Base-by-base conservation (phyloP, 1,284 basidiomycete genomes). In the Boletus subluridellus region DNA sequence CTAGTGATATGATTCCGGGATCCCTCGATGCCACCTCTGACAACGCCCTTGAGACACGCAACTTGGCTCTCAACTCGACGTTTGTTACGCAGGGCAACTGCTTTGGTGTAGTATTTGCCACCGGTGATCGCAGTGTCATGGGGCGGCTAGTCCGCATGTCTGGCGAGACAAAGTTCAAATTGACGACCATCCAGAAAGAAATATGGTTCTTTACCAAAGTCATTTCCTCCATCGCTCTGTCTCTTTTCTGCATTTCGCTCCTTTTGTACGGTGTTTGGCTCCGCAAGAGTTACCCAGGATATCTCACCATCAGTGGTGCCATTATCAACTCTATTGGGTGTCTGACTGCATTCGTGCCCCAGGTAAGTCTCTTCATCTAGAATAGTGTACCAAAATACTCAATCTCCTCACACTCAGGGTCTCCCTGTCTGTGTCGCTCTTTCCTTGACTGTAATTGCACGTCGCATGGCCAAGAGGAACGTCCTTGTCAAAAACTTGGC, bases 101-200 rank as follows among this genome's bases (percentile, higher is more conserved):
- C 53, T 73, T 73, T n/a, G 86, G 82, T 35, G 70, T 84, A 21
- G 83, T 85, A 26, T 80, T 86, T 55, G 80, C 81, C 48, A 83
- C 82, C 0, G 84, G 86, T 46, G 80, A 85, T 67, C 75, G 73
- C 38, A 84, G 85, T 4, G 79, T 80, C 55, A 80, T 81, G 79
- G 87, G 87, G n/a, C 78, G 84, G 42, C 79, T 86, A 60, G 79
- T 85, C 53, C 76, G 80, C 64, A 77, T 84, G 62, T 82, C 84
- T 0, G 77, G 75, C 15, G 73, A 79, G 61, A 75, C 77, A 52
- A 80, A 81, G 56, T 76, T 77, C 66, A 80, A 80, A 62, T 61
- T 79, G 51, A 82, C 80, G 2, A 76, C 79, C 14, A 76, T 81
- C 41, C 80, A 82, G 54, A 73, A 66, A 50, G 79, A 82, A 63